Percentiles rank a stretch among this genome's conserved stretches.
phyloP scores from a whole-genome alignment of 257 asterid species.

The Solanum rostratum region DNA sequence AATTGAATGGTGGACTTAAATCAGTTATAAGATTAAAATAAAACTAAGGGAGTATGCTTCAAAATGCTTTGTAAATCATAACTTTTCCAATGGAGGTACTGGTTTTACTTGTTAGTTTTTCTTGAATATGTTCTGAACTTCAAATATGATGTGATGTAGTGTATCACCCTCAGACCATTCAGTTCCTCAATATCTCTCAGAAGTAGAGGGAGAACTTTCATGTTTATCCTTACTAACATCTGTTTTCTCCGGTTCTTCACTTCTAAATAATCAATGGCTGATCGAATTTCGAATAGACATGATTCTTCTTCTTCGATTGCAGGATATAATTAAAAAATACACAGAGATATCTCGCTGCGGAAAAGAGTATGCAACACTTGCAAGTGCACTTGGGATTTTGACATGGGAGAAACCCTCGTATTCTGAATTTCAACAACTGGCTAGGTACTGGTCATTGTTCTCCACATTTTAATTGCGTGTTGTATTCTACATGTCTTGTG shows the following conservation, averaged over 20 bases:
- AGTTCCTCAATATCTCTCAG: not conserved
- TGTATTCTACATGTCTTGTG: not conserved
- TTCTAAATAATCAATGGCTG: not conserved
- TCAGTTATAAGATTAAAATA: not conserved
- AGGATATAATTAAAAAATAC: conserved; percentile 67
- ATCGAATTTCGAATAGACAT: not conserved
- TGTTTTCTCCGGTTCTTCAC: not conserved
- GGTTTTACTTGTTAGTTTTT: not conserved
- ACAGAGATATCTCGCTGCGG: conserved; percentile 54
- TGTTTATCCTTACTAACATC: not conserved
- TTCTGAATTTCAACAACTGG: conserved; percentile 57
- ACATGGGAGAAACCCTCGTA: conserved; percentile 84
- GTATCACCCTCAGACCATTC: not conserved
- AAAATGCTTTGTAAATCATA: not conserved
- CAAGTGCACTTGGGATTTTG: conserved; percentile 80
- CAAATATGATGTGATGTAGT: not conserved
- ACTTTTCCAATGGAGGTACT: not conserved
- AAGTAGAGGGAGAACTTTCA: not conserved
- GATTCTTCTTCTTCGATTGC: conserved; percentile 13
- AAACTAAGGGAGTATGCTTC: not conserved
- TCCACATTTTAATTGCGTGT: not conserved
- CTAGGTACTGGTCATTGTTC: conserved; percentile 29
- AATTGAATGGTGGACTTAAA: not conserved
- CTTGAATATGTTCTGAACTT: not conserved
- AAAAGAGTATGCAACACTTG: conserved; percentile 55